phyloP scores from a whole-genome alignment of 352 stramenopile genomes.

The Thalassiosira livingstoniorum region DNA sequence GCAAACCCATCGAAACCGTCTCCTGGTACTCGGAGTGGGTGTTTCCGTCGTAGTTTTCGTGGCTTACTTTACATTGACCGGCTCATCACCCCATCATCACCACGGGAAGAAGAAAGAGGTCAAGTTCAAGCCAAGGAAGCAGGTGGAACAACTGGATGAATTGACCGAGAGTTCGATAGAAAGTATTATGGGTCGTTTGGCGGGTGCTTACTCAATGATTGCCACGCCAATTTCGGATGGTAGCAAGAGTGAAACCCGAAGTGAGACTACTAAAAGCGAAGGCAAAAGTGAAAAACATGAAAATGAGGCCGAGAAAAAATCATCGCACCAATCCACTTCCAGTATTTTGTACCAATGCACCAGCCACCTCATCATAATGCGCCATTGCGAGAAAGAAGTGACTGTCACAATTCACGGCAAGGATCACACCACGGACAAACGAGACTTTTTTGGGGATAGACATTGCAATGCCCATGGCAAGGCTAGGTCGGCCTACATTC shows the following conservation, averaged over 20 bases:
- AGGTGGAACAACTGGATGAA: conserved; percentile 11
- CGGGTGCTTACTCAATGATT: neutral
- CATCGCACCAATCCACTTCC: neutral
- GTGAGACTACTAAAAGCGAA: neutral
- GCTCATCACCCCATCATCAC: neutral
- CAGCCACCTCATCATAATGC: conserved; percentile 61
- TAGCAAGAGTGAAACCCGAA: neutral
- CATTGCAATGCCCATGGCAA: conserved; percentile 52
- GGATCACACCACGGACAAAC: conserved; percentile 23
- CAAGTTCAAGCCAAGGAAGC: conserved; percentile 6
- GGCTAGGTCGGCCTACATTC: conserved; percentile 50
- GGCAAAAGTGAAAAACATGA: neutral
- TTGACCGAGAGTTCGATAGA: neutral
- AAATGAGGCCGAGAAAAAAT: neutral
- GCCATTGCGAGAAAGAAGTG: conserved; percentile 59
- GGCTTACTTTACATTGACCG: neutral
- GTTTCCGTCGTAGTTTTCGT: neutral
- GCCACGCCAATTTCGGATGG: neutral
- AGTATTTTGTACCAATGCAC: conserved; percentile 31
- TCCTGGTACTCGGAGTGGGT: neutral
- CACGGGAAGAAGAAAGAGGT: conserved; percentile 5
- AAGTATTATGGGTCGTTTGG: neutral
- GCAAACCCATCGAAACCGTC: neutral
- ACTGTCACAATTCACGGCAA: conserved; percentile 32
- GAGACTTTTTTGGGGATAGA: conserved; percentile 33